Conservation (phyloP, 1,139 yeast species). For the Pichia sp. region DNA sequence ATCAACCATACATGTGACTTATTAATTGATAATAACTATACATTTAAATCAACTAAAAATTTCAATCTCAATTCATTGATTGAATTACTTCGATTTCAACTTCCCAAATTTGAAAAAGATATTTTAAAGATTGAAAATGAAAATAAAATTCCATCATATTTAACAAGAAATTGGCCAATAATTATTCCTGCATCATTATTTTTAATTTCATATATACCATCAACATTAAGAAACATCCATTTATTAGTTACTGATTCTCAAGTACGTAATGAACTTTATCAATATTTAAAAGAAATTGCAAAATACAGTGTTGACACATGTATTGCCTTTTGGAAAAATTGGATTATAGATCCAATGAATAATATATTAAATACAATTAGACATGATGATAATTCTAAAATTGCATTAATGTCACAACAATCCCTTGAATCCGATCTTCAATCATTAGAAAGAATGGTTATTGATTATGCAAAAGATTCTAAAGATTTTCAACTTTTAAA, state of each 20-base stretch:
- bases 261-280: conserved; percentile 1
- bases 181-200: conserved; percentile 36
- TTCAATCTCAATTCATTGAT: conserved; percentile 1
- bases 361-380: conserved; percentile 74
- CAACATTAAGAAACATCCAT: conserved; percentile 5
- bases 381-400: conserved; percentile 66
- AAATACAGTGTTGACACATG: conserved; percentile 58
- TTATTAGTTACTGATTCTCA: conserved; percentile 4
- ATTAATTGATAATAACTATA: neutral
- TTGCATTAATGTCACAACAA: conserved; percentile 74
- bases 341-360: conserved; percentile 75
- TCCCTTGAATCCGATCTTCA: conserved; percentile 72
- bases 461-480: conserved; percentile 56
- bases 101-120: conserved; percentile 15
- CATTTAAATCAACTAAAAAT: neutral
- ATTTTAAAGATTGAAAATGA: neutral
- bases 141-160: conserved; percentile 42
- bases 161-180: conserved; percentile 66
- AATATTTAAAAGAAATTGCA: conserved; percentile 1
- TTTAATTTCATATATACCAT: conserved; percentile 42
- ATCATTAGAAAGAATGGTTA: conserved; percentile 82
- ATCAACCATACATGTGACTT: neutral
- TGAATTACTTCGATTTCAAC: neutral
- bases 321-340: conserved; percentile 64
- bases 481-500: conserved; percentile 26